Base-by-base conservation (phyloP, 768 basidiomycete genomes). In the Tephrocybe sp. region DNA sequence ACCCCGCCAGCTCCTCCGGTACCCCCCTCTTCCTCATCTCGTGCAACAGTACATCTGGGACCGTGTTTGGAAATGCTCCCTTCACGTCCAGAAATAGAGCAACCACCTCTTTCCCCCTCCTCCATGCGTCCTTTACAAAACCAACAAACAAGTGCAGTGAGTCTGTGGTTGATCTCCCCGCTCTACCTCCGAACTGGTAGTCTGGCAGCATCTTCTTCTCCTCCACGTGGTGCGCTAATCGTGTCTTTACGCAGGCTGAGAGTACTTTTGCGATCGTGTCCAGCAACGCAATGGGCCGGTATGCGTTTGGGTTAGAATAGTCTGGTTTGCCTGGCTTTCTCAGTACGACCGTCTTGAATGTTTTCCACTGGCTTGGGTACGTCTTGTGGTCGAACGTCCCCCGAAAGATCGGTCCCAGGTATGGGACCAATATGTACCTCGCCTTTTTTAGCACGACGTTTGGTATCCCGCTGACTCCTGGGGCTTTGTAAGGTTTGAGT, bases 401-500 rank as follows among this genome's bases (percentile, higher is more conserved):
- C 15, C 33, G 13, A 15, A 34, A 34, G 5, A 34, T 34, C 4
- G 33, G 33, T 10, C 33, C 33, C 4, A 34, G 33, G 33, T 34
- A n/a, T 34, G 5, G 33, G 5, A 34, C 13, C 15, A 34, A 4
- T 9, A 15, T 34, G 33, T 34, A 12, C 33, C 15, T 34, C 4
- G 7, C 4, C 15, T 34, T 34, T 29, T 29, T 63, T 23, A 73
- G 61, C 0, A 73, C 64, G 0, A 58, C 47, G 49, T 77, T 76
- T 0, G 64, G 54, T 5, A 61, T 55, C 1, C 53, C 53, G 16
- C 56, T 57, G 0, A 53, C 52, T 0, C 68, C 65, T 0, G 61
- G 55, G 0, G 70, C 72, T 53, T 73, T 74, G 62, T 64, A 67
- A 0, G 67, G 62, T 6, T 64, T 58, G 1, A 76, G 66, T 3